Percentiles rank a stretch among this genome's conserved stretches.
Conservation (phyloP, 75 land plant species). For the Selaginella tamariscina region DNA sequence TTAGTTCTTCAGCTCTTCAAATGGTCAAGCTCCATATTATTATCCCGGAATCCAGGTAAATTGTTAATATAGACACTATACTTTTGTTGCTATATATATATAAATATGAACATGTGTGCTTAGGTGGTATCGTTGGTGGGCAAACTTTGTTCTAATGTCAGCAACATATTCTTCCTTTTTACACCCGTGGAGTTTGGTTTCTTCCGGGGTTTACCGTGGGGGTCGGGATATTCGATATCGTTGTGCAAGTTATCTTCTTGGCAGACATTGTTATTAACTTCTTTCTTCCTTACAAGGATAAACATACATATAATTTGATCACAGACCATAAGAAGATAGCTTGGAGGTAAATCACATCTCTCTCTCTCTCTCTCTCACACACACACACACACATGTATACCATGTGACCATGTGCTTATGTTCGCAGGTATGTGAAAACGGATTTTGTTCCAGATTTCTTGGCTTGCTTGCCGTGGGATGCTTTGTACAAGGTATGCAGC, state of each 20-base stretch:
- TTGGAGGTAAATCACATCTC: constrained; percentile 25
- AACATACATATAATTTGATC: constrained; percentile 45
- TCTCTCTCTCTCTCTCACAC: background rate
- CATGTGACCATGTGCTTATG: too few species aligned
- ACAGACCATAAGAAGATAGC: constrained; percentile 39
- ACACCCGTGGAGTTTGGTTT: constrained; percentile 78
- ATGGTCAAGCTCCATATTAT: background rate
- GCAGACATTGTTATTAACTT: constrained; percentile 49
- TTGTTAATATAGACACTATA: too few species aligned
- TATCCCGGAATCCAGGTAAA: background rate
- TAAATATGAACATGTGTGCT: too few species aligned
- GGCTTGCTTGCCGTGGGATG: constrained; percentile 69
- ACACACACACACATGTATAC: too few species aligned
- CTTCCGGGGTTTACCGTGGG: constrained; percentile 51
- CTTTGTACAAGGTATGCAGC: constrained; percentile 53
- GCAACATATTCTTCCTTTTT: constrained; percentile 65
- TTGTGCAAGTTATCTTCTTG: constrained; percentile 50
- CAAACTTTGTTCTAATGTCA: constrained; percentile 44
- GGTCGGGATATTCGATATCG: constrained; percentile 45
- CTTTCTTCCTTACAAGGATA: constrained; percentile 55
- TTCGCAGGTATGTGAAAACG: constrained; percentile 47
- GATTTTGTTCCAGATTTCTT: constrained; percentile 42
- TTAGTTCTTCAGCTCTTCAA: background rate
- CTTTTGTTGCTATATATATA: too few species aligned
- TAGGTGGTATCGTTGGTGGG: constrained; percentile 47